Evolutionary conservation across 2,329 filamentous ascomycete genomes (phyloP), one percentile per base, ranked within the genome.

Genomic region (Claviceps cyperi): DNA sequence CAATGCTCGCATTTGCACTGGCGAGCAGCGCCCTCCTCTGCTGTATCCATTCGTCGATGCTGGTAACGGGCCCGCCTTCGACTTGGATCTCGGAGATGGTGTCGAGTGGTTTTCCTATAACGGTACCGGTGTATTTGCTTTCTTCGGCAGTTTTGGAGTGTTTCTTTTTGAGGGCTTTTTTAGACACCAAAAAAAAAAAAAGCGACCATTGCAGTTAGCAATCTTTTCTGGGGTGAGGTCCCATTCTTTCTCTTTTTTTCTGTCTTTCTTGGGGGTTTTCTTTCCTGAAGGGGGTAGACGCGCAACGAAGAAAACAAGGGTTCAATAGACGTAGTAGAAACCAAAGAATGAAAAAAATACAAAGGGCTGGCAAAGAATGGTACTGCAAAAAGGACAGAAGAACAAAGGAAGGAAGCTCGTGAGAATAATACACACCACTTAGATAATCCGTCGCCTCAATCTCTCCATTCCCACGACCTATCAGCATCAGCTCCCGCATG

Each of bases 131-230:
- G 64, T 88, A 94, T 59, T 91, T 83, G 9, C 83, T 83, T 60
- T 94, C 89, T 60, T 94, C 88, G 54, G 85, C 86, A 1, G 84
- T 86, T 59, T 92, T 94, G 68, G 83, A 89, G 65, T 94, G 86
- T 62, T 94, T 95, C 68, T 90, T 92, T 67, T 94, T 96, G 41
- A 97, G 70, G 4, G 81, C 84, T 86, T 21, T 21, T 21, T 5
- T 4, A 9, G 9, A 15, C 4, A 15, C 4, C 28, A 6, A 4
- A 13, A 28, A 28, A 28, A 24, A 24, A 24, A 32, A 32, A 11
- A 11, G 28, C 3, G 1, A 32, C 4, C 28, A 11, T 32, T 2
- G 15, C 11, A 6, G 24, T 51, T 36, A 51, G 51, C 35, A 19
- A 21, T 39, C 1, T 1, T 39, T 39, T 3, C 38, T 22, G n/a